These are phyloP conservation scores for Pilatotrama ljubarskyi DNA, from an alignment of 768 basidiomycete genomes.

Conservation along the genomic window DNA sequence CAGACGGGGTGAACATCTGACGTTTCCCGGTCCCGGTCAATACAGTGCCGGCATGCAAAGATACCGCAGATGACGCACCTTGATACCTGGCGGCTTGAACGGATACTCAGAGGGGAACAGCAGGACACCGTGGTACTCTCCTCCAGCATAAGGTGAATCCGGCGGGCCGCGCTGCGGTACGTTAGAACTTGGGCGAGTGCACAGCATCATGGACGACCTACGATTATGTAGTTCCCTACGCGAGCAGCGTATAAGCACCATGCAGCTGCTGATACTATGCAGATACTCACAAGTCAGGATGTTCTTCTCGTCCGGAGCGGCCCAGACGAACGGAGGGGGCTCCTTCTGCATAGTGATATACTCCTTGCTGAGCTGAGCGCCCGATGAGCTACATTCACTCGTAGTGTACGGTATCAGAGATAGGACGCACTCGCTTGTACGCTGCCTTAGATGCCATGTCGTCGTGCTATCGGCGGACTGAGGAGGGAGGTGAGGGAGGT, in stretches of 20 bases:
- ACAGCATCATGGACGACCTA: conserved; percentile 36
- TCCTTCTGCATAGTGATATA: conserved; percentile 89
- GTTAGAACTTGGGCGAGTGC: conserved; percentile 15
- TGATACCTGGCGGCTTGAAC: conserved; percentile 96
- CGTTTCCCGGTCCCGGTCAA: neutral
- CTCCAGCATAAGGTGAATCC: conserved; percentile 86
- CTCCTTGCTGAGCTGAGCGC: conserved; percentile 75
- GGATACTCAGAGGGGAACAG: conserved; percentile 94
- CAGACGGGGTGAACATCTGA: conserved; percentile 90
- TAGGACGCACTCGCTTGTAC: conserved; percentile 65
- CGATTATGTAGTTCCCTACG: conserved; percentile 93
- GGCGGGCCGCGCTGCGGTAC: conserved; percentile 80
- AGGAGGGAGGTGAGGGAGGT: neutral
- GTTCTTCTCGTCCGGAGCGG: conserved; percentile 95
- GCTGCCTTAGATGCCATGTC: conserved; percentile 85
- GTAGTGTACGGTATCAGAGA: conserved; percentile 14
- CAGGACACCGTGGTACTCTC: conserved; percentile 93
- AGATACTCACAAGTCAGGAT: conserved; percentile 82
- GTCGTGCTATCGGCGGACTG: neutral
- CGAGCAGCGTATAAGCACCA: neutral
- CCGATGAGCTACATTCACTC: conserved; percentile 7
- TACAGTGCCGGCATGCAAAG: neutral
- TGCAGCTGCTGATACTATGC: neutral
- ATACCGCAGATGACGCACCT: conserved; percentile 49
- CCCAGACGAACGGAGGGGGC: conserved; percentile 96